A percentile compares a stretch with the other conserved stretches of the same genome.
These are phyloP conservation scores for Sparassis latifolia DNA, from an alignment of 1,284 basidiomycete genomes.

Conservation along the genomic window DNA sequence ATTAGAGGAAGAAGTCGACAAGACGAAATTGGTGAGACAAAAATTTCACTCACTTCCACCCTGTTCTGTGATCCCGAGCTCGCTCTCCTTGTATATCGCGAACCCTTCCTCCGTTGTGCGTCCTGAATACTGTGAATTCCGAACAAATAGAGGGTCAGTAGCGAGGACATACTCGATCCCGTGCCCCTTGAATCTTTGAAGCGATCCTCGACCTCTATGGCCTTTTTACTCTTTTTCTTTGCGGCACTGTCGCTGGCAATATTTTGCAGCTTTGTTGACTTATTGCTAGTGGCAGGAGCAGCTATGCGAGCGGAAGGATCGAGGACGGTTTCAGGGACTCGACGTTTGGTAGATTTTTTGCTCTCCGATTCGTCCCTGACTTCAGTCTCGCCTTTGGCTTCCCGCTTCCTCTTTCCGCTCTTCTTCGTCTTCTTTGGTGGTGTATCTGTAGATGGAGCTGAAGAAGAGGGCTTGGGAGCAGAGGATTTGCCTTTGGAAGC, in stretches of 20 bases:
- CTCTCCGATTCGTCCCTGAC: constrained; percentile 2
- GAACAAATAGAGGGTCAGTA: constrained; percentile 1
- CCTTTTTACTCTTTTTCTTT: constrained; percentile 23
- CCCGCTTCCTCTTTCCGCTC: constrained; percentile 27
- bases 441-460: constrained; percentile 18
- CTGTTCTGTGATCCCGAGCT: constrained; percentile 66
- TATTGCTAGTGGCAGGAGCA: constrained; percentile 31
- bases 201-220: constrained; percentile 39
- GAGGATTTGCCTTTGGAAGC: constrained; percentile 41
- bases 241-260: constrained; percentile 2
- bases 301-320: constrained; percentile 41
- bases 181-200: constrained; percentile 77
- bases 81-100: constrained; percentile 81
- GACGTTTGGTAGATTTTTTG: constrained; percentile 31
- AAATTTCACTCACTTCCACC: constrained; percentile 62
- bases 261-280: background rate
- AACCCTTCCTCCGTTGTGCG: constrained; percentile 83
- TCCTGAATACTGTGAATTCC: constrained; percentile 38
- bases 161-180: constrained; percentile 53
- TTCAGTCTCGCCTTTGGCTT: constrained; percentile 19
- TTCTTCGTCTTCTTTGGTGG: constrained; percentile 32
- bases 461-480: constrained; percentile 17
- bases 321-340: constrained; percentile 50
- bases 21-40: background rate
- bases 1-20: constrained; percentile 6